Evolutionary conservation across 345 rosid genomes (phyloP).

Genomic region (Melastoma malabathricum): DNA sequence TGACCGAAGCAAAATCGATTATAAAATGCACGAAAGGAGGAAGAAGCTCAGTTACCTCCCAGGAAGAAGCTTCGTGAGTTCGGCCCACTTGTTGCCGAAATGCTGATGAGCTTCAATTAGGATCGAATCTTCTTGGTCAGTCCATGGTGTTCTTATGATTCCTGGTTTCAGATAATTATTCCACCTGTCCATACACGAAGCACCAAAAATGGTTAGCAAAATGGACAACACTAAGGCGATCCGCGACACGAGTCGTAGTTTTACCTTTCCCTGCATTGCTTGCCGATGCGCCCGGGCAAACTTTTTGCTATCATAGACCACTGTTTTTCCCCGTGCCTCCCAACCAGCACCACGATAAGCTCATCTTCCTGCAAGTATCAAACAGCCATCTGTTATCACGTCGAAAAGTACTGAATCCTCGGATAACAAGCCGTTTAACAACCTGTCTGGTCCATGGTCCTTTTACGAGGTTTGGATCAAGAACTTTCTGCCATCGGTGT

Average conservation of each 20-base stretch:
- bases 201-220: no score
- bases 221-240: no score
- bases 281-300: slow-evolving; percentile 55
- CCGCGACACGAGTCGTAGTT: no score
- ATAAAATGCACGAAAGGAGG: no score
- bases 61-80: slow-evolving; percentile 49
- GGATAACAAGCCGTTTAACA: no score
- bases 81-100: slow-evolving; percentile 72
- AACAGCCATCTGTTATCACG: no score
- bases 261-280: slow-evolving; percentile 74
- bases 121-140: slow-evolving; percentile 40
- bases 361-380: slow-evolving; percentile 32
- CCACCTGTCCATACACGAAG: no score
- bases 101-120: slow-evolving; percentile 29
- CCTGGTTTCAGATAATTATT: slow-evolving; percentile 57
- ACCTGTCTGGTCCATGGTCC: no score
- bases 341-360: slow-evolving; percentile 28
- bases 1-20: no score
- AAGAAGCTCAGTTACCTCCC: slow-evolving; percentile 36
- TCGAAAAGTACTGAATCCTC: no score
- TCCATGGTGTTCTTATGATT: slow-evolving; percentile 43
- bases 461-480: no score
- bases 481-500: no score
- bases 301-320: slow-evolving; percentile 55
- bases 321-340: slow-evolving; percentile 26